phyloP scores from a whole-genome alignment of 2,329 filamentous ascomycete genomes.

The Aspergillus neotritici region DNA sequence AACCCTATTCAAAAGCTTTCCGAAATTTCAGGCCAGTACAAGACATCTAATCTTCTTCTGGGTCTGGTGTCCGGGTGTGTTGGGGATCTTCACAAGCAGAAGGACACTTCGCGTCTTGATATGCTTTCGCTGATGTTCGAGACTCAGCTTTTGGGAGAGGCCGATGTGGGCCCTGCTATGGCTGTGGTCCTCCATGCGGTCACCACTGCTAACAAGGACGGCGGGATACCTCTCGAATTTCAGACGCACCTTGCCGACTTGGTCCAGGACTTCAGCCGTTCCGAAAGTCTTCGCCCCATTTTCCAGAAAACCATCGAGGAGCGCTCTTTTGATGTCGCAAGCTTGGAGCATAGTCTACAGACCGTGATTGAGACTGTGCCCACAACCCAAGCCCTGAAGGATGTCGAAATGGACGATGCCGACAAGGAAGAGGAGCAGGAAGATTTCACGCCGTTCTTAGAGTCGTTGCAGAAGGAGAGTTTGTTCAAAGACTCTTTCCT shows the following conservation, averaged over 20 bases:
- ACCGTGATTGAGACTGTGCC: conserved; percentile 59
- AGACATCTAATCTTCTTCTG: conserved; percentile 31
- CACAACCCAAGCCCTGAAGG: conserved; percentile 46
- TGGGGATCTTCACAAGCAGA: conserved; percentile 27
- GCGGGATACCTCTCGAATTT: conserved; percentile 38
- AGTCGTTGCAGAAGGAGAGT: conserved; percentile 26
- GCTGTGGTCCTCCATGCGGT: conserved; percentile 30
- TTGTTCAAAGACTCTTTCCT: conserved; percentile 36
- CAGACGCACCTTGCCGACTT: conserved; percentile 61
- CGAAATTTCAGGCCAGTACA: conserved; percentile 30
- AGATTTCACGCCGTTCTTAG: conserved; percentile 28
- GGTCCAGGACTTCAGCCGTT: conserved; percentile 61
- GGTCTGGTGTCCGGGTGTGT: conserved; percentile 34
- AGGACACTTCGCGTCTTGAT: conserved; percentile 41
- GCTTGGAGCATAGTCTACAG: conserved; percentile 68
- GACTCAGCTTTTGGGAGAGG: conserved; percentile 25
- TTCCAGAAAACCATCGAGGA: conserved; percentile 63
- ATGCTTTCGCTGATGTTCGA: conserved; percentile 36
- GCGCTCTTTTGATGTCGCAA: conserved; percentile 65
- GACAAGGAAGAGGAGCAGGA: conserved; percentile 24
- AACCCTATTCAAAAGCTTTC: conserved; percentile 29
- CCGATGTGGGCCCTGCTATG: conserved; percentile 28
- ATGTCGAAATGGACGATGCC: conserved; percentile 47
- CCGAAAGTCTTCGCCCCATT: conserved; percentile 55
- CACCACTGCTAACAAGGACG: conserved; percentile 44